Percentiles rank a stretch among this genome's conserved stretches.
Evolutionary conservation across 1,284 basidiomycete genomes (phyloP).

Genomic region (Prillingera fragicola): DNA sequence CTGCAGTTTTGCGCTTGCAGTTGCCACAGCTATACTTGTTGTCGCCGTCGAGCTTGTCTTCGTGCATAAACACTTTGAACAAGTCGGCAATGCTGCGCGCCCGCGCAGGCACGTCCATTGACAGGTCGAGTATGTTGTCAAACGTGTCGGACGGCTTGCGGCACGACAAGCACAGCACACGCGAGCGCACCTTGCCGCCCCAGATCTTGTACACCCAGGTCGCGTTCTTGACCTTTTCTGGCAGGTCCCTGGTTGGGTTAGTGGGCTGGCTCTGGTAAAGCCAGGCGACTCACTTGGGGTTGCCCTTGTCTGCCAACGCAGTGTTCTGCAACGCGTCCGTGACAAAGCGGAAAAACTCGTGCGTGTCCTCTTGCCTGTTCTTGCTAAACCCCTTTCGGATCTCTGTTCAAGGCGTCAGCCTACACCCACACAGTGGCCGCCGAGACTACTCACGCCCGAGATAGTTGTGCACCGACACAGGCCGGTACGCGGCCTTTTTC

Average conservation of each 20-base stretch:
- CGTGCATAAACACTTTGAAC: slow-evolving; percentile 71
- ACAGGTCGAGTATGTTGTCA: slow-evolving; percentile 89
- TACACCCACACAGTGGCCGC: no score
- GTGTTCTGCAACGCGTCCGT: slow-evolving; percentile 87
- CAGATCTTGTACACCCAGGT: slow-evolving; percentile 94
- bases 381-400: slow-evolving; percentile 86
- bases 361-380: slow-evolving; percentile 95
- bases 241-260: slow-evolving; percentile 58
- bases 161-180: slow-evolving; percentile 84
- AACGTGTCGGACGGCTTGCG: slow-evolving; percentile 90
- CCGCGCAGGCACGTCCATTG: slow-evolving; percentile 66
- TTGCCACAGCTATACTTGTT: slow-evolving; percentile 96
- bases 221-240: slow-evolving; percentile 73
- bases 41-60: slow-evolving; percentile 77
- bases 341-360: slow-evolving; percentile 94
- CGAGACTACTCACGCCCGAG: slow-evolving; percentile 67
- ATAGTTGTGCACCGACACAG: slow-evolving; percentile 59
- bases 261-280: slow-evolving; percentile 1
- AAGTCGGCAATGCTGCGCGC: slow-evolving; percentile 65
- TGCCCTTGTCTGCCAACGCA: slow-evolving; percentile 66
- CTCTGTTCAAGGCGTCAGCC: slow-evolving; percentile 50
- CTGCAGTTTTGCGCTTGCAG: slow-evolving; percentile 43
- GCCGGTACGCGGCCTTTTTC: slow-evolving; percentile 48
- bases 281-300: slow-evolving; percentile 55
- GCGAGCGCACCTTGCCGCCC: slow-evolving; percentile 83